Base-by-base conservation (phyloP, 2,329 filamentous ascomycete species). In the Stachybotrys elegans region DNA sequence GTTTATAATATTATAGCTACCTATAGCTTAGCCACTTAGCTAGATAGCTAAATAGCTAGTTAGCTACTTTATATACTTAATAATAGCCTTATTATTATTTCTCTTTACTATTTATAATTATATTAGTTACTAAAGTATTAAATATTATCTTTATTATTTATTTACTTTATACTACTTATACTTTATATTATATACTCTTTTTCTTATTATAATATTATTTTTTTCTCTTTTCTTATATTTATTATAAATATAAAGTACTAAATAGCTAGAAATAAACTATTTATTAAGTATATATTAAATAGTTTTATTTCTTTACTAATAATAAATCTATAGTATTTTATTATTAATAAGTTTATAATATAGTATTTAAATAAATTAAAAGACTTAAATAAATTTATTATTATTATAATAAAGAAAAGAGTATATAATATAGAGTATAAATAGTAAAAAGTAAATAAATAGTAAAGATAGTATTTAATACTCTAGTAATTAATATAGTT, bases 321-420 rank as follows among this genome's bases (percentile, higher is more conserved):
- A 5, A 43, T 29, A 42, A 38, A 32, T 20, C 40, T 36, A 8
- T 35, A 35, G 8, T 35, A 35, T 35, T n/a, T 35, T 16, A n/a
- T 9, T n/a, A 9, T 29, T 29, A 29, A 29, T 9, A 29, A n/a
- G 25, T 29, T 9, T 9, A 29, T 46, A 38, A 31, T n/a, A 22
- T 12, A 37, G 17, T 38, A 34, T 38, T 47, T n/a, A n/a, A 43
- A 40, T 47, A 32, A 32, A 29, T 47, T 32, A 17, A 35, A 16
- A 16, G 8, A 35, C n/a, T 35, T 35, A 36, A 44, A 34, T 31
- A 27, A 19, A 32, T 41, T 29, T 41, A 39, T 34, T 34, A 43
- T 20, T 44, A 40, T 16, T 32, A 44, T 31, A 20, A 4, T 11
- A 16, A 43, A 46, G 9, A 22, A 39, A 46, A 43, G 22, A 34